Conservation (phyloP, 139 green algal species). For the Chlamydomonas sp. region DNA sequence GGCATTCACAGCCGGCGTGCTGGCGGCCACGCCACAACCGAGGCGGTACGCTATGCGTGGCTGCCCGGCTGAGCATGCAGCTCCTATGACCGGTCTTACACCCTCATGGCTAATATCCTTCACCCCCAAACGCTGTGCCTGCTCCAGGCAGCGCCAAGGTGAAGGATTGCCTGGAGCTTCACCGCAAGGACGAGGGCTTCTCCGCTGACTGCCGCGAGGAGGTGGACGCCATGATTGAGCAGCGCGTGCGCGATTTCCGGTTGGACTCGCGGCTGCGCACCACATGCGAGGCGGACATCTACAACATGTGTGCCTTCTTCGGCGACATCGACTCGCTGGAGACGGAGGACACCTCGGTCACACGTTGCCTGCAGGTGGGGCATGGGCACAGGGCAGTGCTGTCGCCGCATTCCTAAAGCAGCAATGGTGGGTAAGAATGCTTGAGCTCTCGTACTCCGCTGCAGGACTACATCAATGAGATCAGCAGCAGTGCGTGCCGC, state of each 20-base stretch:
- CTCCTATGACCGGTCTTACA: too few relatives aligned
- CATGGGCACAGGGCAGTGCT: neutral
- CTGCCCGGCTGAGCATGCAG: too few relatives aligned
- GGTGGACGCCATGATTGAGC: conserved; percentile 77
- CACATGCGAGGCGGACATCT: conserved; percentile 56
- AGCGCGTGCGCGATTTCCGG: conserved; percentile 73
- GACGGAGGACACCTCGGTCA: conserved; percentile 34
- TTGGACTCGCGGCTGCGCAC: conserved; percentile 74
- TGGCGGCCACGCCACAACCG: too few relatives aligned
- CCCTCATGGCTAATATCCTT: neutral
- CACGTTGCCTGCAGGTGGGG: conserved; percentile 44
- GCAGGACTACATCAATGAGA: conserved; percentile 46
- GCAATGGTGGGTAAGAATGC: too few relatives aligned
- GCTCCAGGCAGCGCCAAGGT: conserved; percentile 56
- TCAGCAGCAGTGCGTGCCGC: conserved; percentile 55
- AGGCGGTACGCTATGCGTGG: too few relatives aligned
- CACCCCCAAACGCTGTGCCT: too few relatives aligned
- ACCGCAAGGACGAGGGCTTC: conserved; percentile 63
- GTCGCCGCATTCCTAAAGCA: too few relatives aligned
- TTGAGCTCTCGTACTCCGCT: too few relatives aligned
- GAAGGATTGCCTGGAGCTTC: conserved; percentile 84
- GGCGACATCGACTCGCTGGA: conserved; percentile 47
- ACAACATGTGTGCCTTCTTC: conserved; percentile 57
- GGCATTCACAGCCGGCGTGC: neutral
- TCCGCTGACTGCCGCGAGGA: conserved; percentile 57